These are phyloP conservation scores for Phytophthora fragariaefolia DNA, from an alignment of 352 stramenopile genomes.

Conservation along the genomic window DNA sequence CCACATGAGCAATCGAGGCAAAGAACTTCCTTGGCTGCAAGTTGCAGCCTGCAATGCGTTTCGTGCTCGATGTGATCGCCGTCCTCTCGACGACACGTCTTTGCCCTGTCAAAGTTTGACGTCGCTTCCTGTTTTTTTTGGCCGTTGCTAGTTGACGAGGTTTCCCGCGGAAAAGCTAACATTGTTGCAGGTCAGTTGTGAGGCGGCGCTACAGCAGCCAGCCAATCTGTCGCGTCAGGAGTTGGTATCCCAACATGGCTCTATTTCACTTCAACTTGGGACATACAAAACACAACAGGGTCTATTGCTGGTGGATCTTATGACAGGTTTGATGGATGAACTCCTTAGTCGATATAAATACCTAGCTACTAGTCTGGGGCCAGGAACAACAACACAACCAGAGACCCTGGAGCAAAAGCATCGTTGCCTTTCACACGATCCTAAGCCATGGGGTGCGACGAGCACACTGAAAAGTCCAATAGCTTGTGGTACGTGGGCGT, in stretches of 20 bases:
- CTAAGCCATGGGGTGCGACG: constrained; percentile 23
- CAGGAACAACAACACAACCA: constrained; percentile 8
- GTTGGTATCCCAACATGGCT: constrained; percentile 4
- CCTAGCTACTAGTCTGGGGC: not conserved
- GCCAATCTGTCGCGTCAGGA: not conserved
- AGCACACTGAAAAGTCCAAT: constrained; percentile 25
- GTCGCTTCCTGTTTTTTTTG: constrained; percentile 8
- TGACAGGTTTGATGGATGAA: constrained; percentile 13
- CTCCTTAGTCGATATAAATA: constrained; percentile 21
- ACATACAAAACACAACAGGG: constrained; percentile 23
- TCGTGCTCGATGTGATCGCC: too few relatives aligned
- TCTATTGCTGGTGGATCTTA: constrained; percentile 28
- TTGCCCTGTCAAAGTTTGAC: constrained; percentile 19
- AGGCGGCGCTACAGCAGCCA: not conserved
- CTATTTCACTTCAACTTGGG: constrained; percentile 33
- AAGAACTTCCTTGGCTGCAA: not conserved
- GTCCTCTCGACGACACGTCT: not conserved
- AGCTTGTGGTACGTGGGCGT: constrained; percentile 80
- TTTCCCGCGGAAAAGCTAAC: not conserved
- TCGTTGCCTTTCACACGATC: not conserved
- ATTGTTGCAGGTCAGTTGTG: not conserved
- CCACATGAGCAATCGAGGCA: not conserved
- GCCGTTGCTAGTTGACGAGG: not conserved
- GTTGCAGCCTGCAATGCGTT: constrained; percentile 11
- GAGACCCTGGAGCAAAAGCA: constrained; percentile 1